phyloP scores from a whole-genome alignment of 352 stramenopile genomes.

The Pythium brassicae region DNA sequence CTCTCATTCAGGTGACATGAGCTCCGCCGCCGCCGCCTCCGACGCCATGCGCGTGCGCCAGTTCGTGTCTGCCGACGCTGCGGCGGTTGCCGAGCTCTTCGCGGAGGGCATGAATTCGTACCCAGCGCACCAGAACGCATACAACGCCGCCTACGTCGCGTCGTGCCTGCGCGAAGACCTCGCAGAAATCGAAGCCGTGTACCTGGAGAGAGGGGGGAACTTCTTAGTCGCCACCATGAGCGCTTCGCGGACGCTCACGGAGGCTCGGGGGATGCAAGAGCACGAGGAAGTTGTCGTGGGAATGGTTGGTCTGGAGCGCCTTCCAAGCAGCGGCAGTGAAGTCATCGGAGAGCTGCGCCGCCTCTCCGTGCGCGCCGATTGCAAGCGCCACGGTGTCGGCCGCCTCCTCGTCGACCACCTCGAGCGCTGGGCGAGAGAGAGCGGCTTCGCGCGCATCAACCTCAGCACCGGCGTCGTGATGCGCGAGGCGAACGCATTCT shows the following conservation, averaged over 20 bases:
- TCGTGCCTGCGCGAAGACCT: slow-evolving; percentile 24
- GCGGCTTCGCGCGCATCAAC: slow-evolving; percentile 4
- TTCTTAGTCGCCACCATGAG: slow-evolving; percentile 27
- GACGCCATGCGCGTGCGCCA: slow-evolving; percentile 6
- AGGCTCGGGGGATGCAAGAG: background rate
- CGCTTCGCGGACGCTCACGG: too few species aligned
- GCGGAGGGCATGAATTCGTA: slow-evolving; percentile 28
- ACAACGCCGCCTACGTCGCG: slow-evolving; percentile 23
- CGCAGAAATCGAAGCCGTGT: slow-evolving; percentile 22
- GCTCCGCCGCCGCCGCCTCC: background rate
- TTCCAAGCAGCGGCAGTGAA: background rate
- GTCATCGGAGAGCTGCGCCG: slow-evolving; percentile 10
- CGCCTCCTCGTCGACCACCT: slow-evolving; percentile 10
- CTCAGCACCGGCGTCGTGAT: slow-evolving; percentile 15
- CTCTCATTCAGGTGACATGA: background rate
- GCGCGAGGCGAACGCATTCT: slow-evolving; percentile 17
- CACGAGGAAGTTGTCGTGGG: slow-evolving; percentile 9
- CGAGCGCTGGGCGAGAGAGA: slow-evolving; percentile 9
- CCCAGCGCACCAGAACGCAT: slow-evolving; percentile 19
- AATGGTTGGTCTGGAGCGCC: slow-evolving; percentile 9
- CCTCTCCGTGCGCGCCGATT: slow-evolving; percentile 3
- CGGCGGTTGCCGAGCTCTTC: slow-evolving; percentile 19
- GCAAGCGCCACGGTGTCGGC: slow-evolving; percentile 7
- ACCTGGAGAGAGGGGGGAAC: slow-evolving; percentile 21
- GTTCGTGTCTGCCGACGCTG: slow-evolving; percentile 3